Evolutionary conservation across 2,329 filamentous ascomycete genomes (phyloP), one percentile per base, ranked within the genome.

Genomic region (Plectosphaerella cucumerina): DNA sequence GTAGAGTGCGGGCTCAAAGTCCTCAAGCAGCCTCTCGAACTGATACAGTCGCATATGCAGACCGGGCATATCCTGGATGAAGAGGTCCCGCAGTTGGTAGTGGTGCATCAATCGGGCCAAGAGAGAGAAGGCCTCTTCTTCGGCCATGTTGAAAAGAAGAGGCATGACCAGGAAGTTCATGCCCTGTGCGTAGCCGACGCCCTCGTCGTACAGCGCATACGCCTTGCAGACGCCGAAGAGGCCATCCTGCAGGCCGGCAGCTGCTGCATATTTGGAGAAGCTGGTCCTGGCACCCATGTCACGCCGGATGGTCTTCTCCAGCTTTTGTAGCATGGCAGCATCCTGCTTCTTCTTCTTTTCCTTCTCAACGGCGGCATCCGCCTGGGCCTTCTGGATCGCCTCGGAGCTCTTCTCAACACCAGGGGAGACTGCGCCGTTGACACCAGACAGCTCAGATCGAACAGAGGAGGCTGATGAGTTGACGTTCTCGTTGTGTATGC

Each of bases 101-200:
- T 97, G 90, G 71, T 95, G 95, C 94, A 99, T 99, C 49, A 99
- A 72, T 57, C 90, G 86, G 17, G 97, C 91, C 22, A 99, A 81
- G 17, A 99, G 75, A 60, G 90, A 94, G 64, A 99, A 99, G 0
- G 94, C 93, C 70, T 99, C 94, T 64, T 96, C 91, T 70, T 97
- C 93, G 3, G 92, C 89, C 92, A 97, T 96, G 66, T 97, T 97
- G 73, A 99, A 97, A 1, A 99, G 76, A 17, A 99, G 70, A 21
- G 95, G 94, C 91, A 97, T 97, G 46, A 91, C 89, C 53, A 99
- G 83, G 63, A 99, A 99, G 65, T 97, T 99, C 89, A 99, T 97
- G 64, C 94, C 94, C 69, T 99, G 94, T 0, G 95, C 93, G 68
- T 99, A 99, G 31, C 94, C 93, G 34, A 99, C 94, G 8, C 80